phyloP scores from a whole-genome alignment of 768 basidiomycete genomes.

The Amanita fuliginea region DNA sequence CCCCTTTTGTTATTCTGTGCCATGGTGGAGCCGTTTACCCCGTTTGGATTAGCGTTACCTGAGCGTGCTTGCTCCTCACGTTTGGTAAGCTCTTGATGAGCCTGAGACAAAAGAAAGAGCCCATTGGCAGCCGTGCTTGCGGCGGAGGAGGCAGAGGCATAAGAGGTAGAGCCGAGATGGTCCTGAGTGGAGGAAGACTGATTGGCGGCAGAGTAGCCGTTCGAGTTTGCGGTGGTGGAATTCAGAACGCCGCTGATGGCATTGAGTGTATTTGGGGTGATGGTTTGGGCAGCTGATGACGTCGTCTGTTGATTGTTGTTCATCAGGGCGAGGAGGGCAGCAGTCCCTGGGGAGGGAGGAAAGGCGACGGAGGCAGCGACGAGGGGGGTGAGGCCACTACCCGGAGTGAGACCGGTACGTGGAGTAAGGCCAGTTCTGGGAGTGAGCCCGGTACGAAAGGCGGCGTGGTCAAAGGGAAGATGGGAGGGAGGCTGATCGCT shows the following conservation, averaged over 20 bases:
- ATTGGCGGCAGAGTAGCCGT: slow-evolving; percentile 33
- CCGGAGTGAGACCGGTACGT: slow-evolving; percentile 69
- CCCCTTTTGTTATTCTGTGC: slow-evolving; percentile 36
- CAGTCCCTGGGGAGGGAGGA: slow-evolving; percentile 82
- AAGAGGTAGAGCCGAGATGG: slow-evolving; percentile 16
- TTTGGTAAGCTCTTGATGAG: slow-evolving; percentile 93
- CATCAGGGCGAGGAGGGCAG: slow-evolving; percentile 89
- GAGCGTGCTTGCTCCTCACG: slow-evolving; percentile 77
- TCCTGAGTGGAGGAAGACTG: slow-evolving; percentile 14
- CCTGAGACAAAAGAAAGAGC: slow-evolving; percentile 87
- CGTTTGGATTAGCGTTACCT: slow-evolving; percentile 18
- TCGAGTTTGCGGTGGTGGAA: slow-evolving; percentile 43
- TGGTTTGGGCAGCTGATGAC: slow-evolving; percentile 32
- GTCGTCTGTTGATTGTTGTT: slow-evolving; percentile 37
- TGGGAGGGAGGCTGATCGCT: slow-evolving; percentile 31
- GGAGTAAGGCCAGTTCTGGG: slow-evolving; percentile 81
- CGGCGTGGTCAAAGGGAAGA: slow-evolving; percentile 55
- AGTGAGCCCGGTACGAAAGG: slow-evolving; percentile 81
- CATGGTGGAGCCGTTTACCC: slow-evolving; percentile 22
- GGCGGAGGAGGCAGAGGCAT: slow-evolving; percentile 39
- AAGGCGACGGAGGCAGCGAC: slow-evolving; percentile 66
- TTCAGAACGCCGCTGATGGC: slow-evolving; percentile 75
- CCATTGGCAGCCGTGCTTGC: slow-evolving; percentile 78
- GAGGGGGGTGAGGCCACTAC: slow-evolving; percentile 71
- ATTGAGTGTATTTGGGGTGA: slow-evolving; percentile 68